Percentiles rank a stretch among this genome's conserved stretches.
Evolutionary conservation across 345 rosid species (phyloP).

Genomic region (Citrus maxima): DNA sequence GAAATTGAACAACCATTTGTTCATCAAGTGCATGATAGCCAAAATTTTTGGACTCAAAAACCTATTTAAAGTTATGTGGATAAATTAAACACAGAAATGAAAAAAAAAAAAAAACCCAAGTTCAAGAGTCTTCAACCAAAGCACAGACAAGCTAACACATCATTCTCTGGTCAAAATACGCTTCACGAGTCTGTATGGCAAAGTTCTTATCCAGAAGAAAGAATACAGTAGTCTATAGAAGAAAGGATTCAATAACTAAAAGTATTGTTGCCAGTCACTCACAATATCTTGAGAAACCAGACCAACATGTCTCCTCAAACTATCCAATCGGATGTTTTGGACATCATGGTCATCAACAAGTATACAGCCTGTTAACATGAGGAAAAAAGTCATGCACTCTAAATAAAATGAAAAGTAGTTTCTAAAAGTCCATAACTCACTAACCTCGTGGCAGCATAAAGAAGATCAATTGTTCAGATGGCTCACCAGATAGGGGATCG

Average conservation of each 20-base stretch:
- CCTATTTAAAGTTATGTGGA: not conserved
- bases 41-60: not conserved
- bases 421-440: not conserved
- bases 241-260: not conserved
- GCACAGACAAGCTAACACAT: not conserved
- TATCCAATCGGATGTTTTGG: constrained; percentile 50
- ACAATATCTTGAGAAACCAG: constrained; percentile 96
- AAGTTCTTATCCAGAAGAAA: not conserved
- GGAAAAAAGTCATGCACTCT: not conserved
- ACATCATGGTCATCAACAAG: constrained; percentile 64
- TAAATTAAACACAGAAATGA: not conserved
- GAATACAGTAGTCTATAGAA: not conserved
- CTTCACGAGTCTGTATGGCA: not conserved
- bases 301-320: constrained; percentile 82
- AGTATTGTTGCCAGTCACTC: constrained; percentile 25
- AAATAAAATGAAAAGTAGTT: constrained; percentile 4
- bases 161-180: not conserved
- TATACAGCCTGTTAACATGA: constrained; percentile 49
- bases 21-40: not conserved
- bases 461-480: not conserved
- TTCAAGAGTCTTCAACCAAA: not conserved
- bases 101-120: not conserved
- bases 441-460: not conserved
- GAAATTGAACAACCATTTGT: not conserved
- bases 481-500: constrained; percentile 69